Conservation (phyloP, 23 red algal species). For the Gracilaria vermiculophylla region DNA sequence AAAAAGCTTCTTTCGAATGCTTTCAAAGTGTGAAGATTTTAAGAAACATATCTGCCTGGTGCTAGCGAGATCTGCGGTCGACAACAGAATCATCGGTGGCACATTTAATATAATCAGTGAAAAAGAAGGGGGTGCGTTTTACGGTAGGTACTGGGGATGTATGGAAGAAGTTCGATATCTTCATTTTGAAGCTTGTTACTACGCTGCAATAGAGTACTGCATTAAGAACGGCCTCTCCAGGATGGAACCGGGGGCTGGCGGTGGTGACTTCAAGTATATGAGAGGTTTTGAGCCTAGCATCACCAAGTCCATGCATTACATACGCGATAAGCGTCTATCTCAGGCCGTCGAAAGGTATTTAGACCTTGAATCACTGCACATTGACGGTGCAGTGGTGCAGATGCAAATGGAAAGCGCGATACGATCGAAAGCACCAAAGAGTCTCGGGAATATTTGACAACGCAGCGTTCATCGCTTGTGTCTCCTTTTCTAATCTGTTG, state of each 20-base stretch:
- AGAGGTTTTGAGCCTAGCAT: conserved; percentile 78
- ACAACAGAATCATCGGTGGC: conserved; percentile 31
- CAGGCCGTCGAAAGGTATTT: conserved; percentile 41
- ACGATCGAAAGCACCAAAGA: conserved; percentile 48
- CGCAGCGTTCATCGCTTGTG: neutral
- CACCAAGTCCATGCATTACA: conserved; percentile 77
- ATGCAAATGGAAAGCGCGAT: conserved; percentile 48
- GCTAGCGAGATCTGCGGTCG: conserved; percentile 1
- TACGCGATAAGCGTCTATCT: conserved; percentile 46
- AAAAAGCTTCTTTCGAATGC: conserved; percentile 58
- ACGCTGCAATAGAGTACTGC: conserved; percentile 77
- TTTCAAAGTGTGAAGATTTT: conserved; percentile 48
- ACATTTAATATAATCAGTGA: conserved; percentile 59
- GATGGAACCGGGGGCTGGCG: conserved; percentile 92
- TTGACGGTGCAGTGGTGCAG: conserved; percentile 53
- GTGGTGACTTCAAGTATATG: conserved; percentile 87
- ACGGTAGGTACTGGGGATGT: conserved; percentile 92
- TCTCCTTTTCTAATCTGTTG: no score
- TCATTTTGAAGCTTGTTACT: conserved; percentile 96
- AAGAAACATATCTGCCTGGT: conserved; percentile 47
- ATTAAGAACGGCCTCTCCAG: conserved; percentile 58
- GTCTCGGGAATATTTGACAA: neutral
- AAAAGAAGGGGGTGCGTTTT: conserved; percentile 59
- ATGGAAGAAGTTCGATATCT: conserved; percentile 67
- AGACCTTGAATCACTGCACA: conserved; percentile 28